Evolutionary conservation across 805 yeast species (phyloP).

Genomic region (Candida sanyiensis): DNA sequence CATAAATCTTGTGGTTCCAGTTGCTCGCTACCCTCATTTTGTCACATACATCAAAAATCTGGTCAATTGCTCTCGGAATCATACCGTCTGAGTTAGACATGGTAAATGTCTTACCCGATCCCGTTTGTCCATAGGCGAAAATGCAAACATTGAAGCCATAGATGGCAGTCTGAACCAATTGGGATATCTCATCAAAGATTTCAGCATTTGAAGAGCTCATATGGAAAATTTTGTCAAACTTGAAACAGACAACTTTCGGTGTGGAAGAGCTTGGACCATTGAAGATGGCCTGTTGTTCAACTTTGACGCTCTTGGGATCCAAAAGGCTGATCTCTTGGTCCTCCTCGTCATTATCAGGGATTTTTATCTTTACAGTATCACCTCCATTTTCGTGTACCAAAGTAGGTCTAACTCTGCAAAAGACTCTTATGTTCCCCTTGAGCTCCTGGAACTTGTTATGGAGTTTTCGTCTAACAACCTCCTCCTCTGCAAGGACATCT

Average conservation of each 20-base stretch:
- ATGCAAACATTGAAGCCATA: conserved; percentile 92
- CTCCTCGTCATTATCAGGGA: conserved; percentile 26
- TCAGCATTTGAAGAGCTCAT: conserved; percentile 47
- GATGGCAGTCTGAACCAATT: conserved; percentile 74
- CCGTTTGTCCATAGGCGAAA: conserved; percentile 96
- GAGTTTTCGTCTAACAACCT: conserved; percentile 50
- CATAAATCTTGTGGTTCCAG: conserved; percentile 57
- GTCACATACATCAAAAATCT: conserved; percentile 56
- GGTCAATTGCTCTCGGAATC: conserved; percentile 68
- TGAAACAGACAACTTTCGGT: conserved; percentile 35
- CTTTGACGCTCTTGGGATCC: conserved; percentile 11
- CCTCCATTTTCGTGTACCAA: conserved; percentile 22
- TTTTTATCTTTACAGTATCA: conserved; percentile 28
- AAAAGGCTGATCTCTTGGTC: conserved; percentile 21
- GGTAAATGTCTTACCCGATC: conserved; percentile 90
- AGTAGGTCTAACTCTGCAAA: conserved; percentile 76
- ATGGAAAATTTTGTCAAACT: conserved; percentile 75
- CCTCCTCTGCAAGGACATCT: conserved; percentile 41
- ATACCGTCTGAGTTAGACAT: conserved; percentile 79
- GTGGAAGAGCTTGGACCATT: not conserved
- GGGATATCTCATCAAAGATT: conserved; percentile 80
- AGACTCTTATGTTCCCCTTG: conserved; percentile 89
- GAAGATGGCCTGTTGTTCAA: conserved; percentile 1
- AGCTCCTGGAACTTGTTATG: conserved; percentile 79
- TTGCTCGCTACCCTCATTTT: conserved; percentile 42